Percentiles rank a stretch among this genome's conserved stretches.
These are phyloP conservation scores for Flaveria brownii DNA, from an alignment of 129 eudicot species.

Conservation along the genomic window DNA sequence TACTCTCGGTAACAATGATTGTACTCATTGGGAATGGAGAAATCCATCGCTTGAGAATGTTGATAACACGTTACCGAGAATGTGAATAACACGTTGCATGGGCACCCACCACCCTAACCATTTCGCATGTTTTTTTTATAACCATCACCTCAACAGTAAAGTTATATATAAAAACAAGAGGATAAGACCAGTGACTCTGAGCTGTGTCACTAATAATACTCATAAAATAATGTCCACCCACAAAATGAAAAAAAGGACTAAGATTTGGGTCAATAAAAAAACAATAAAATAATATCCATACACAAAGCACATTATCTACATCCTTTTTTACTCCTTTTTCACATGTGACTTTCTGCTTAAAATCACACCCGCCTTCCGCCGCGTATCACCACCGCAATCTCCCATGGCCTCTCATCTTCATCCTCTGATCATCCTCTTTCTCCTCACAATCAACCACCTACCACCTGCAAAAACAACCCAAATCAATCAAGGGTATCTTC, in stretches of 20 bases:
- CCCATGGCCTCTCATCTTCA: constrained; percentile 37
- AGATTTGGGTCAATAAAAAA: not conserved
- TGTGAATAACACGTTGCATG: no score
- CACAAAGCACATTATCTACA: constrained; percentile 20
- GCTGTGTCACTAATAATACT: not conserved
- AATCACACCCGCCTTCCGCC: not conserved
- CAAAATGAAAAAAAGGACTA: not conserved
- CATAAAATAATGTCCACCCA: not conserved
- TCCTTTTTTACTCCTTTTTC: constrained; percentile 17
- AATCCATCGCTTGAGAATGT: no score
- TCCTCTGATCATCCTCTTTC: constrained; percentile 29
- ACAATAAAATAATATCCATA: not conserved
- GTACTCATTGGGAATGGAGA: no score
- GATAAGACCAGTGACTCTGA: constrained; percentile 33
- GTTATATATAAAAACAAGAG: not conserved
- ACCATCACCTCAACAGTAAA: no score
- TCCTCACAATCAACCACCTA: constrained; percentile 20
- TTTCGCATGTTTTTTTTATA: no score
- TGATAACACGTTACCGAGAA: no score
- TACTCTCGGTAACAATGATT: no score
- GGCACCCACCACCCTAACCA: no score
- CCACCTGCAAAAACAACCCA: constrained; percentile 41
- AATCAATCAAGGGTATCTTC: constrained; percentile 27
- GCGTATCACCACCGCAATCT: constrained; percentile 13
- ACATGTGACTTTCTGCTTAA: not conserved